These are phyloP conservation scores for Eutrema salsugineum DNA, from an alignment of 441 rosid species.

Conservation along the genomic window DNA sequence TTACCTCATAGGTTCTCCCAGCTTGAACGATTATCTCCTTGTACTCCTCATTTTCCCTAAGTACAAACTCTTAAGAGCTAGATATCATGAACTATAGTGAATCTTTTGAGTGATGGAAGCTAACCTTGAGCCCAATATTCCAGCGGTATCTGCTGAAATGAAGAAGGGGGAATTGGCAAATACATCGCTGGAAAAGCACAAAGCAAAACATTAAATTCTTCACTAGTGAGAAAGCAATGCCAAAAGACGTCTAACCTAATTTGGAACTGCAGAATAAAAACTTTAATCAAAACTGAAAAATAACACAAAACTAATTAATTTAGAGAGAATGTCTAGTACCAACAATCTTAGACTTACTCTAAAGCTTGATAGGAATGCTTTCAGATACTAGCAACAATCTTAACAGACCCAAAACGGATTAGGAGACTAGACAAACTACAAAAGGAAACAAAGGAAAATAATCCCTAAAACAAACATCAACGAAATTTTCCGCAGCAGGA, in stretches of 20 bases:
- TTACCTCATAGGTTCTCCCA: constrained; percentile 84
- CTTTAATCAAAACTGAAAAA: neutral
- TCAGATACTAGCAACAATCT: constrained; percentile 11
- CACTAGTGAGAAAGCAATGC: constrained; percentile 16
- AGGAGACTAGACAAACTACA: neutral
- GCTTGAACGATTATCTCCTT: constrained; percentile 77
- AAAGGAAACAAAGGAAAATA: constrained; percentile 1
- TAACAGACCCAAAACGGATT: neutral
- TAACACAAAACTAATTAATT: neutral
- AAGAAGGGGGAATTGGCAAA: constrained; percentile 91
- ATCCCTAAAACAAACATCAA: neutral
- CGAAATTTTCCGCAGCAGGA: neutral
- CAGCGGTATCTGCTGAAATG: constrained; percentile 86
- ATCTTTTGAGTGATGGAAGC: constrained; percentile 24
- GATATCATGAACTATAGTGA: constrained; percentile 11
- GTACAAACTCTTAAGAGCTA: constrained; percentile 23
- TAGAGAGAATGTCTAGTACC: neutral
- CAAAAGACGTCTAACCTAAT: constrained; percentile 6
- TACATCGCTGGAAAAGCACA: constrained; percentile 58
- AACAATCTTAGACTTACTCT: neutral
- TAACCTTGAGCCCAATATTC: constrained; percentile 61
- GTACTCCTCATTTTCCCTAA: constrained; percentile 83
- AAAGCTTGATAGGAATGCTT: constrained; percentile 1
- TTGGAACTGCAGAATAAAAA: neutral
- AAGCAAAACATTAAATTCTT: constrained; percentile 1